Conservation (phyloP, 495 filamentous ascomycete genomes). For the Podospora appendiculata region DNA sequence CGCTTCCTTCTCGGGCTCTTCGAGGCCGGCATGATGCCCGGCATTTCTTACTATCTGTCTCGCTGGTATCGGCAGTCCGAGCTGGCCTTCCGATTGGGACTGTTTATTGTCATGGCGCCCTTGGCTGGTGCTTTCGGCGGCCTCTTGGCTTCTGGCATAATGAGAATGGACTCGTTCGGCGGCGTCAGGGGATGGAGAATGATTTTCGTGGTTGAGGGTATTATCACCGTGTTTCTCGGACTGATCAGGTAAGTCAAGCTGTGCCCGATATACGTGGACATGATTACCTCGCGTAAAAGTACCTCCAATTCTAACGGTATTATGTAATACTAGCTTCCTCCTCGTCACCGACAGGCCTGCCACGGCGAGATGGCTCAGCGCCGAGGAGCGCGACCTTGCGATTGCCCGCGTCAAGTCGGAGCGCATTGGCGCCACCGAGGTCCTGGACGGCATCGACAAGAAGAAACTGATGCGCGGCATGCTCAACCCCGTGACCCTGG, state of each 20-base stretch:
- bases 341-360: conserved; percentile 47
- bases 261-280: too few species aligned
- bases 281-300: too few species aligned
- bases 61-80: conserved; percentile 65
- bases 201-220: conserved; percentile 62
- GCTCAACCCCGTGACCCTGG: conserved; percentile 19
- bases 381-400: conserved; percentile 46
- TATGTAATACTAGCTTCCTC: too few species aligned
- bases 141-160: conserved; percentile 55
- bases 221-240: conserved; percentile 49
- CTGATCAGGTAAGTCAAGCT: conserved; percentile 45
- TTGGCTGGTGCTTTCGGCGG: conserved; percentile 66
- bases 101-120: conserved; percentile 69
- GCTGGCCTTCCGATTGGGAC: conserved; percentile 58
- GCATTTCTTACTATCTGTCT: conserved; percentile 64
- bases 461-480: conserved; percentile 42
- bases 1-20: conserved; percentile 55
- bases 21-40: conserved; percentile 66
- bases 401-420: conserved; percentile 55
- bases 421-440: conserved; percentile 53
- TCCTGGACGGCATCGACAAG: conserved; percentile 57
- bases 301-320: too few species aligned
- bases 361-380: conserved; percentile 50
- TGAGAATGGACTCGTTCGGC: conserved; percentile 43
- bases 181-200: conserved; percentile 51